Evolutionary conservation across 2,329 filamentous ascomycete genomes (phyloP), one percentile per base, ranked within the genome.

Genomic region (Ophiostoma piceae): DNA sequence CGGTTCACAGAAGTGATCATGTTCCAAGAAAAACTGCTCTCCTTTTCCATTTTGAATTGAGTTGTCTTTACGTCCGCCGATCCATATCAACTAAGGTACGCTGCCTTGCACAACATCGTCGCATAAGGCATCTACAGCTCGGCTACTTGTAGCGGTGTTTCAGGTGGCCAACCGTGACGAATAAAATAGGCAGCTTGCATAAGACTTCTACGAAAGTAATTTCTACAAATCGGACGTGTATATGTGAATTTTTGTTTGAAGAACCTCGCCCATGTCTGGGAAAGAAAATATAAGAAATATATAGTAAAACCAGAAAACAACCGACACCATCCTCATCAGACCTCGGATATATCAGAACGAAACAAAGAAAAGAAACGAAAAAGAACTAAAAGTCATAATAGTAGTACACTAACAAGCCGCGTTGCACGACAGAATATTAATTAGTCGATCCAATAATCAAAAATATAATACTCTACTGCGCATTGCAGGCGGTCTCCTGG

Each of bases 401-500:
- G 54, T 62, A 29, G 57, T 62, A 62, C 57, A 62, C 57, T 62
- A 12, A 62, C 32, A 32, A 57, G 22, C 51, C 51, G n/a, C 51
- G 26, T 57, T 57, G 57, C 57, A 35, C 35, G n/a, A 26, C 11
- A 66, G 26, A 47, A 29, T 41, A 14, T 41, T 41, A 41, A 41
- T 41, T 35, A 35, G 35, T 35, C 35, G 35, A 35, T 35, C 35
- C 4, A 35, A 60, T 29, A 11, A 39, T 12, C 39, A 66, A 37
- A 41, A 69, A 62, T 22, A 9, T 41, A n/a, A 32, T 47, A 14
- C 12, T n/a, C 3, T 32, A 32, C 51, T 29, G 26, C 29, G 77
- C 73, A 71, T 76, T 76, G 76, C 84, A 85, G 35, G 79, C 74
- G 19, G 72, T 73, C 74, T 87, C 80, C 78, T 90, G 88, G 4